Conservation (phyloP, 495 filamentous ascomycete genomes). For the Tirmania nivea region DNA sequence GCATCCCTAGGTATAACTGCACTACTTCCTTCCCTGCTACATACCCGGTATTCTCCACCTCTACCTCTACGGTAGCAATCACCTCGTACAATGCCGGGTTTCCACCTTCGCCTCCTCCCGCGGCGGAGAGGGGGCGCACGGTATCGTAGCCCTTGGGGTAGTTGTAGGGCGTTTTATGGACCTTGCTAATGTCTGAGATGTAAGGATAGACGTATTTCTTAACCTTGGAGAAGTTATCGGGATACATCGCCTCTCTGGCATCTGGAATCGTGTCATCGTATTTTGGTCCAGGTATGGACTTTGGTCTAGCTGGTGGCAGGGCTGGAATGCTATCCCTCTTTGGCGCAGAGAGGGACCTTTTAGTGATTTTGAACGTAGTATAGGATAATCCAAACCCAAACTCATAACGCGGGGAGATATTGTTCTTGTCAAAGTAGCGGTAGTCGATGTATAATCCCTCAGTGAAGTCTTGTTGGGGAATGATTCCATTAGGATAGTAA, state of each 20-base stretch:
- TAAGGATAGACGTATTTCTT: slow-evolving; percentile 82
- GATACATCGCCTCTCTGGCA: slow-evolving; percentile 40
- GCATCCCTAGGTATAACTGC: slow-evolving; percentile 66
- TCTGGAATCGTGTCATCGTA: slow-evolving; percentile 37
- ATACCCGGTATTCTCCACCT: slow-evolving; percentile 49
- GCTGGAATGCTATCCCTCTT: slow-evolving; percentile 33
- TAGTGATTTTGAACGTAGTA: slow-evolving; percentile 51
- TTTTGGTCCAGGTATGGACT: slow-evolving; percentile 35
- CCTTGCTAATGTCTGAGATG: slow-evolving; percentile 32
- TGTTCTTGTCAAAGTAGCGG: slow-evolving; percentile 61
- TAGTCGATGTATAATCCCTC: slow-evolving; percentile 82
- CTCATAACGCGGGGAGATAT: slow-evolving; percentile 45
- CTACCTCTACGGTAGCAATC: slow-evolving; percentile 37
- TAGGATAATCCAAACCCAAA: slow-evolving; percentile 69
- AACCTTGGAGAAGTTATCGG: slow-evolving; percentile 41
- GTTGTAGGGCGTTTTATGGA: slow-evolving; percentile 34
- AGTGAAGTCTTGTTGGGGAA: slow-evolving; percentile 66
- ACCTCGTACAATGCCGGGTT: slow-evolving; percentile 64
- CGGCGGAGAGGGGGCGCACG: slow-evolving; percentile 33
- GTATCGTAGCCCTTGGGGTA: slow-evolving; percentile 54
- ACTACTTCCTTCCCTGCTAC: slow-evolving; percentile 48
- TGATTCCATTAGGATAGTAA: slow-evolving; percentile 45
- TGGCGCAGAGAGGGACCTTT: slow-evolving; percentile 28
- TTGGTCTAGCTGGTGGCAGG: slow-evolving; percentile 38
- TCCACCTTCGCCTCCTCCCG: slow-evolving; percentile 63